Evolutionary conservation across 2,329 filamentous ascomycete genomes (phyloP).

Genomic region (Alternaria solani): DNA sequence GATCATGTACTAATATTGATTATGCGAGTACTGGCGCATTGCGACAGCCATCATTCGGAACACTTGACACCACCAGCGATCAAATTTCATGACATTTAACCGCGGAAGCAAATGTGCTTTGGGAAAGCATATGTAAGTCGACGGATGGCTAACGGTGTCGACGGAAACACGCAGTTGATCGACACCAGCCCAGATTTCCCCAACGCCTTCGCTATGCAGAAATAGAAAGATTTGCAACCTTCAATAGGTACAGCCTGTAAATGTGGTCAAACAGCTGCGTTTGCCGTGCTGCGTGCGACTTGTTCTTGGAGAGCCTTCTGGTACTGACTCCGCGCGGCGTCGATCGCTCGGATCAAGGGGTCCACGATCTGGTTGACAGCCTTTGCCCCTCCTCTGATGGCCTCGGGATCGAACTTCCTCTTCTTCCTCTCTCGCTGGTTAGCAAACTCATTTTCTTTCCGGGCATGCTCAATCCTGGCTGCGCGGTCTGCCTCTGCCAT

Average conservation of each 20-base stretch:
- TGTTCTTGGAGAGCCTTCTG: constrained; percentile 72
- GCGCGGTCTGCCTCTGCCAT: constrained; percentile 80
- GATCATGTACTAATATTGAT: background rate
- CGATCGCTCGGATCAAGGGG: constrained; percentile 75
- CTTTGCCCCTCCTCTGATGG: constrained; percentile 76
- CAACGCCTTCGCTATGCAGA: constrained; percentile 46
- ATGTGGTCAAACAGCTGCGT: background rate
- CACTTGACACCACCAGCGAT: background rate
- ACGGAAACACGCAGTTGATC: background rate
- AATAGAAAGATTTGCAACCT: constrained; percentile 5
- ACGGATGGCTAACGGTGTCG: background rate
- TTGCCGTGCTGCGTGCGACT: constrained; percentile 28
- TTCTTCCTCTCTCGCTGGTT: constrained; percentile 78
- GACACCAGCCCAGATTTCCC: background rate
- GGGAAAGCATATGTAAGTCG: background rate
- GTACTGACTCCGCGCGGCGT: constrained; percentile 75
- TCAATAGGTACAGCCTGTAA: background rate
- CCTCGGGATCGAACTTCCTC: constrained; percentile 71
- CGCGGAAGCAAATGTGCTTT: background rate
- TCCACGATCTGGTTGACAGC: constrained; percentile 79
- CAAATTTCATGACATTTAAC: background rate
- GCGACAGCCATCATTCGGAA: background rate
- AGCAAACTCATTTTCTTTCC: constrained; percentile 73
- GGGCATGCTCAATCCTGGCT: constrained; percentile 70
- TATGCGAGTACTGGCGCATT: background rate